Evolutionary conservation across 2,329 filamentous ascomycete genomes (phyloP).

Genomic region (Neonectria hederae): DNA sequence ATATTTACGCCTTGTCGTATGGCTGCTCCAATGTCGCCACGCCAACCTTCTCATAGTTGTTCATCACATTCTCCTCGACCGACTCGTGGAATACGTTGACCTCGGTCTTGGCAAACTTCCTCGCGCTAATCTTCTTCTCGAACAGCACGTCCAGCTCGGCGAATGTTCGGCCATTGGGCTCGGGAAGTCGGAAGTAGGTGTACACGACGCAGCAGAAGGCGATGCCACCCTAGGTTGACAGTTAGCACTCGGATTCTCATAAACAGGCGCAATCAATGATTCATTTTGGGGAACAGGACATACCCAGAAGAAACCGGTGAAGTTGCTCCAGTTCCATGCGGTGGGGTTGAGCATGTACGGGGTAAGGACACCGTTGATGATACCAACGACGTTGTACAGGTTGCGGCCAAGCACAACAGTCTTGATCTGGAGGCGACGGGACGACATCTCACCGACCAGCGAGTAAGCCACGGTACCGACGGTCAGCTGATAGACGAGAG

Average conservation of each 20-base stretch:
- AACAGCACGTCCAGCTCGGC: conserved; percentile 89
- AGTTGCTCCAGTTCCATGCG: conserved; percentile 90
- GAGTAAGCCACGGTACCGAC: conserved; percentile 93
- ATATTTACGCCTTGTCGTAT: conserved; percentile 28
- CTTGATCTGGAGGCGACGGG: conserved; percentile 86
- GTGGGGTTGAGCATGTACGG: conserved; percentile 93
- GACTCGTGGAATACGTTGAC: conserved; percentile 66
- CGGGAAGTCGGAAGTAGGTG: conserved; percentile 67
- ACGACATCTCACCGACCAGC: conserved; percentile 84
- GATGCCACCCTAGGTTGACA: conserved; percentile 65
- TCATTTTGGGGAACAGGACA: conserved; percentile 34
- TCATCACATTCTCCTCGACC: conserved; percentile 59
- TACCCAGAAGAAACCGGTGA: conserved; percentile 86
- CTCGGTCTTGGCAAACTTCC: conserved; percentile 73
- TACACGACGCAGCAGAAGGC: conserved; percentile 85
- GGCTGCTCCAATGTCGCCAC: conserved; percentile 32
- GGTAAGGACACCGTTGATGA: conserved; percentile 82
- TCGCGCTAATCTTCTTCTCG: conserved; percentile 74
- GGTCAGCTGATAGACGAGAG: conserved; percentile 84
- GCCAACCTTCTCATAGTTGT: conserved; percentile 55
- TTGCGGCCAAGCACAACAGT: conserved; percentile 88
- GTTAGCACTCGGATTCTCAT: conserved; percentile 15
- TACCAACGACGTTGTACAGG: conserved; percentile 82
- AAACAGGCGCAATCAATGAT: neutral
- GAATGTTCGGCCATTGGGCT: conserved; percentile 82